These are phyloP conservation scores for Xerocomellus amylosporus DNA, from an alignment of 768 basidiomycete species.

Conservation along the genomic window DNA sequence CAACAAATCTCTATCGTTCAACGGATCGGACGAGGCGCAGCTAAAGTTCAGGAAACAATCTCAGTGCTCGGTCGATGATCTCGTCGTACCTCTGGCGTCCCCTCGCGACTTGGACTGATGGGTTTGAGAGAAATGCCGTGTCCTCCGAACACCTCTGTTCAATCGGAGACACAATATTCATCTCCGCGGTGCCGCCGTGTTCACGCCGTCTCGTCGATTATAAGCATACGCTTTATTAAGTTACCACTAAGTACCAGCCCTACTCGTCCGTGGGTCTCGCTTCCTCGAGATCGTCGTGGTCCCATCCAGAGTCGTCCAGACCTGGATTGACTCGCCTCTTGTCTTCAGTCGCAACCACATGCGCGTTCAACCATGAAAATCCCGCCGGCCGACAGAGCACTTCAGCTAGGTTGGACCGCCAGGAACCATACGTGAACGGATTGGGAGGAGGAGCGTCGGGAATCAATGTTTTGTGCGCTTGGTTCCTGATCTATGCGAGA, in stretches of 20 bases:
- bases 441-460: slow-evolving; percentile 71
- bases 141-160: slow-evolving; percentile 16
- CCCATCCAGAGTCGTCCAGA: slow-evolving; percentile 32
- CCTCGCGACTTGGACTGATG: slow-evolving; percentile 11
- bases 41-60: slow-evolving; percentile 4
- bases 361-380: slow-evolving; percentile 73
- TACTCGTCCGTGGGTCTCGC: slow-evolving; percentile 15
- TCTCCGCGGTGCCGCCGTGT: slow-evolving; percentile 18
- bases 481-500: slow-evolving; percentile 68
- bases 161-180: slow-evolving; percentile 26
- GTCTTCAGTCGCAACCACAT: slow-evolving; percentile 64
- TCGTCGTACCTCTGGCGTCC: slow-evolving; percentile 21
- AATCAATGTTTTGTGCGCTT: slow-evolving; percentile 70
- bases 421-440: slow-evolving; percentile 81
- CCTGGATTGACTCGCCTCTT: slow-evolving; percentile 75
- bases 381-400: slow-evolving; percentile 80
- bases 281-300: slow-evolving; percentile 23
- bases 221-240: background rate
- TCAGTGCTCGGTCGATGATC: slow-evolving; percentile 12
- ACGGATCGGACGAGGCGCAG: slow-evolving; percentile 3
- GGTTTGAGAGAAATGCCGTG: slow-evolving; percentile 29
- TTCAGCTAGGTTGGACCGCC: slow-evolving; percentile 69
- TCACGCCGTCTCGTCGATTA: background rate
- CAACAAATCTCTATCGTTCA: slow-evolving; percentile 10
- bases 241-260: background rate